Conservation (phyloP, 306 rosid genomes). For the Cyclanthera cordifolia region DNA sequence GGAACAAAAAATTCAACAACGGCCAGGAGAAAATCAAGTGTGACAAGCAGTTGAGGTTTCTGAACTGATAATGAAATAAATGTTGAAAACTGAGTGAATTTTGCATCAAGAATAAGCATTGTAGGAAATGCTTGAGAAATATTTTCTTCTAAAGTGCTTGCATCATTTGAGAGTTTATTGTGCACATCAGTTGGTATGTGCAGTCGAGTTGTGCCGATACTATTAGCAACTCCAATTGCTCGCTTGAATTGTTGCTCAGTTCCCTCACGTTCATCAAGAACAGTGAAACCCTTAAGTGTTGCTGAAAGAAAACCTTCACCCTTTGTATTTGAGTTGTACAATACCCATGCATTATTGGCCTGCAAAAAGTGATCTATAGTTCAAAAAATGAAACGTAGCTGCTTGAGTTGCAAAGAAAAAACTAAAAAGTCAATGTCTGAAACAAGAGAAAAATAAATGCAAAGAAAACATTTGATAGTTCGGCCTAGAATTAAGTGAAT, state of each 20-base stretch:
- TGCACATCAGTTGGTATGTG: constrained; percentile 24
- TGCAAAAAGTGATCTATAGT: too few relatives aligned
- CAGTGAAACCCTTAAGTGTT: constrained; percentile 67
- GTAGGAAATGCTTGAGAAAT: constrained; percentile 46
- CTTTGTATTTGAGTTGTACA: constrained; percentile 58
- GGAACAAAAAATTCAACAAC: constrained; percentile 91
- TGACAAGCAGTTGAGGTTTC: constrained; percentile 88
- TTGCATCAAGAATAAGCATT: constrained; percentile 83
- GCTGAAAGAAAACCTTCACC: constrained; percentile 89
- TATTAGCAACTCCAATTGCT: constrained; percentile 72
- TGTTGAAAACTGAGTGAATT: constrained; percentile 43
- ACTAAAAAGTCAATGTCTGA: background rate
- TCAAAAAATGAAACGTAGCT: background rate
- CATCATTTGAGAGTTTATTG: constrained; percentile 25
- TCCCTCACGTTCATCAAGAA: constrained; percentile 90
- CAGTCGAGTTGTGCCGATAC: constrained; percentile 30
- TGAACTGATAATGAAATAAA: constrained; percentile 61
- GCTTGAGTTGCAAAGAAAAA: background rate
- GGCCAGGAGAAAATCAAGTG: constrained; percentile 89
- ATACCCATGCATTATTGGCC: constrained; percentile 80
- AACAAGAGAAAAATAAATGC: background rate
- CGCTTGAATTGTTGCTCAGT: constrained; percentile 69
- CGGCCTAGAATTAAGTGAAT: background rate
- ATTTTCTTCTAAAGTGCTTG: constrained; percentile 23
- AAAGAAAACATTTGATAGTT: background rate